Base-by-base conservation (phyloP, 306 rosid genomes). In the Trichosanthes truncata region DNA sequence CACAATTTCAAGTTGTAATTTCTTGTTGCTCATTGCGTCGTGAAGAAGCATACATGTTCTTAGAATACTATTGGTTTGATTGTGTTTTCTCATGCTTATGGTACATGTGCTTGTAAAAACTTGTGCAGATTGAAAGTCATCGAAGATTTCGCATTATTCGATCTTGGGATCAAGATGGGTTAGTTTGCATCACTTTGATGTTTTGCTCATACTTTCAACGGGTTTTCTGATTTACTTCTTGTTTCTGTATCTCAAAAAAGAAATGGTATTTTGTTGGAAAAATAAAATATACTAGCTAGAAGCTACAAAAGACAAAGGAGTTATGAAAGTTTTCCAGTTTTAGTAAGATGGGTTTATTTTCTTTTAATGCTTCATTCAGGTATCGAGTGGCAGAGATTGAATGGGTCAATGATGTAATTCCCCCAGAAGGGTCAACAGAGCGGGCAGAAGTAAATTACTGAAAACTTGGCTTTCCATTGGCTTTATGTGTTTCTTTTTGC, bases 151-250 rank as follows among this genome's bases (percentile, higher is more conserved):
- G 78, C 51, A 91, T 91, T 74, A 75, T 88, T 81, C 91, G 82
- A 74, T 89, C 96, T 49, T 85, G 90, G 97, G 96, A 91, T 84
- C 99, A 95, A 85, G 99, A 95, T 84, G 97, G 99, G 99, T 91
- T 79, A 59, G 97, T 77, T 51, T 80, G 9, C 74, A 26, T 9
- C 71, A 43, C 33, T 33, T 72, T 21, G 55, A 63, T 77, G 75
- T 81, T 52, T 38, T 52, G 63, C 69, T 69, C 40, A 81, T 33
- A 71, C 68, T 81, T 53, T 81, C 6, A 21, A 65, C 13, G 38
- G 57, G 46, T 46, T 81, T 65, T 79, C 75, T 25, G 79, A 59
- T 40, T 40, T 68, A 1, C 74, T 63, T 63, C 10, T 41, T 41
- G 3, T 68, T 68, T 68, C 17, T 66, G 25, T 66, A 66, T n/a